Evolutionary conservation across 1,284 basidiomycete species (phyloP).

Genomic region (Trametes sp.): DNA sequence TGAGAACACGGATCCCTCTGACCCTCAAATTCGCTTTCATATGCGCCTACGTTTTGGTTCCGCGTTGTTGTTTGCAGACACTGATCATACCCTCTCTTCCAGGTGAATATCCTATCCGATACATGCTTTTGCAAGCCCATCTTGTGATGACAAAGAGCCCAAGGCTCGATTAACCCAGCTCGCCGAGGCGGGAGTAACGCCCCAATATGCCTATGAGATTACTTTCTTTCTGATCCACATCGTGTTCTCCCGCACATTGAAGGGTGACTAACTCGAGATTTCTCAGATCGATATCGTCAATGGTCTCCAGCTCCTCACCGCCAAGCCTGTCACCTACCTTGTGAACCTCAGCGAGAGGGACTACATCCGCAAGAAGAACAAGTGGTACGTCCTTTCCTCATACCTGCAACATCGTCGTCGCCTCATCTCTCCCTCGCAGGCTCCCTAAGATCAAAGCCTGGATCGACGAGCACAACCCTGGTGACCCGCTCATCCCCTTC

Average conservation of each 20-base stretch:
- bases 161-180: slow-evolving; percentile 70
- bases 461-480: slow-evolving; percentile 98
- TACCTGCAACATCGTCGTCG: background rate
- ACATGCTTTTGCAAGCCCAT: slow-evolving; percentile 1
- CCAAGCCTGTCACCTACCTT: slow-evolving; percentile 98
- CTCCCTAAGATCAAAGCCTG: slow-evolving; percentile 97
- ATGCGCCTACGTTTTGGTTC: slow-evolving; percentile 48
- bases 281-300: slow-evolving; percentile 95
- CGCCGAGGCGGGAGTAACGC: slow-evolving; percentile 63
- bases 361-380: slow-evolving; percentile 98
- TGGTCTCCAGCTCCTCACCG: slow-evolving; percentile 89
- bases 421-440: slow-evolving; percentile 49
- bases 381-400: slow-evolving; percentile 71
- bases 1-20: slow-evolving; percentile 65
- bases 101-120: slow-evolving; percentile 30
- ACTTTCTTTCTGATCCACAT: slow-evolving; percentile 55
- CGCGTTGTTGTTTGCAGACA: slow-evolving; percentile 8
- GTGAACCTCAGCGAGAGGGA: slow-evolving; percentile 98
- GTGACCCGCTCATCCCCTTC: slow-evolving; percentile 96
- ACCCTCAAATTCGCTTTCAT: too few species aligned
- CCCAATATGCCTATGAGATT: slow-evolving; percentile 53
- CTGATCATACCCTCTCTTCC: slow-evolving; percentile 12
- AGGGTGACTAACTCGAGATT: slow-evolving; percentile 1
- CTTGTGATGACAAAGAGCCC: slow-evolving; percentile 71
- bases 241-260: too few species aligned